Base-by-base conservation (phyloP, 2,329 filamentous ascomycete species). In the Fonsecaea multimorphosa region DNA sequence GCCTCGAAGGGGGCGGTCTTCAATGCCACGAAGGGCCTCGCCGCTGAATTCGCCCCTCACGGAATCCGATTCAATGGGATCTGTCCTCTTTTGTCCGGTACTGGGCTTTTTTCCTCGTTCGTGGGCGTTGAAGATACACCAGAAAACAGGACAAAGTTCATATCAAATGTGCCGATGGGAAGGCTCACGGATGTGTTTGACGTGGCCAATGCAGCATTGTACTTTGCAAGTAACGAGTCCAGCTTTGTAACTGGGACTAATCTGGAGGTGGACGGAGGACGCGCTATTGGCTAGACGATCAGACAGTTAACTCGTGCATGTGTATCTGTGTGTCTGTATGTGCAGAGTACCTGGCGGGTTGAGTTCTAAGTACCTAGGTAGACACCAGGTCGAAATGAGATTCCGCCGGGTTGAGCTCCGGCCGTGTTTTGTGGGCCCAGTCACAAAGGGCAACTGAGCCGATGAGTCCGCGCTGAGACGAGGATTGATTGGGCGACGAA, bases 1-100 rank as follows among this genome's bases (percentile, higher is more conserved):
- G 86, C 87, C 0, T 86, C 84, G 52, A 91, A 91, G 74, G 87
- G 85, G 0, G 88, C 88, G 0, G 84, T 89, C 9, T 83, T 84
- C 70, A 89, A 84, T 54, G 86, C 85, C 9, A 88, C 86, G 1
- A 88, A 87, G 77, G 84, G 85, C 12, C 82, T 93, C 68, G 90
- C 90, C 0, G 86, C 89, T 1, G 90, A 93, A 75, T 92, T 90
- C 70, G 90, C 88, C 0, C 84, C 86, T 0, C 84, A 90, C 60
- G 84, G 90, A 69, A 91, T 93, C 69, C 85, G 90, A 0, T 88
- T 92, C 72, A 91, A 91, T 68, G 84, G 85, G 1, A 86, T 92
- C 11, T 90, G 87, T 52, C 90, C 89, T 0, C 83, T 91, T 0
- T 80, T 91, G 0, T 87, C 86, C 1, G 85, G 82, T 14, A 92